Base-by-base conservation (phyloP, 371 early-diverging fungal genomes). In the Apophysomyces elegans region DNA sequence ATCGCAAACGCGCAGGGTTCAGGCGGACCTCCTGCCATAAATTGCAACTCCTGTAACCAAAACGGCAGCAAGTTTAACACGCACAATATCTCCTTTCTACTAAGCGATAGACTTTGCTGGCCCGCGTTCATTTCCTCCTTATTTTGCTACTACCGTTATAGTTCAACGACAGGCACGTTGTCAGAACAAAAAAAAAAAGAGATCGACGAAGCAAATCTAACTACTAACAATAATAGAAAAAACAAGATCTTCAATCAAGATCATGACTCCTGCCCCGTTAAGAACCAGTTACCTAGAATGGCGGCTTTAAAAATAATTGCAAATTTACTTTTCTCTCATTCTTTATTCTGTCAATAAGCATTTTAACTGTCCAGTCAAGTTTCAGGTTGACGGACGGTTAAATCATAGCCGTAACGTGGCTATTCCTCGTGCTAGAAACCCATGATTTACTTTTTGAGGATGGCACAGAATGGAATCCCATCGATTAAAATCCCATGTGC, bases 51-150 rank as follows among this genome's bases (percentile, higher is more conserved):
- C 54, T 21, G 16, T 50, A 18, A 21, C n/a, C 9, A n/a, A 21
- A 50, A 50, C 41, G 4, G 54, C 2, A 50, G 21, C 54, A 50
- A 50, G 54, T 50, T 50, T 50, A 50, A 50, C 54, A 26, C 21
- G 54, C 54, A 50, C 21, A 21, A 21, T 50, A 26, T 26, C 54
- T 50, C 54, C 54, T 11, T 50, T 21, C 5, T 50, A 21, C 54
- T 50, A 11, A 50, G 54, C 21, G 21, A 50, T 50, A 21, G 21
- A 50, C 21, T 50, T 50, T 50, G 54, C 21, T 50, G 54, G 54
- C 54, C 54, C 54, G 54, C 54, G 54, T 50, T 50, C 54, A 50
- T 50, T 50, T 50, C 54, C 54, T 50, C 54, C 54, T 50, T 18
- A 18, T 50, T 50, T 21, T 50, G 21, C 21, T 50, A 12, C 16